A percentile compares a stretch with the other conserved stretches of the same genome.
Evolutionary conservation across 2,329 filamentous ascomycete species (phyloP).

Genomic region (Meredithiella fracta): DNA sequence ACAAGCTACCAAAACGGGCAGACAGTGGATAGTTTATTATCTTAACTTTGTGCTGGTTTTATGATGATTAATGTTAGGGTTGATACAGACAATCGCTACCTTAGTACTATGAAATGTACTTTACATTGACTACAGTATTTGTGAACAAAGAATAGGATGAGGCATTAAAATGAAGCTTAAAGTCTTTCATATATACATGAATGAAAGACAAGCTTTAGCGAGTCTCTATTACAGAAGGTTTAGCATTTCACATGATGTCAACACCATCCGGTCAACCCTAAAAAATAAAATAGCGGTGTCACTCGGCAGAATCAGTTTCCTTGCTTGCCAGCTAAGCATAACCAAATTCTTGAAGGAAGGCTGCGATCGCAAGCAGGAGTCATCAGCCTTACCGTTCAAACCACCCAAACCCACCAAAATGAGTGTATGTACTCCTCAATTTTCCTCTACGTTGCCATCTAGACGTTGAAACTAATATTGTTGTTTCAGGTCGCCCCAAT

Average conservation of each 20-base stretch:
- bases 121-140: too few species aligned
- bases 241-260: neutral
- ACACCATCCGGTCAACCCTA: slow-evolving; percentile 6
- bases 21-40: too few species aligned
- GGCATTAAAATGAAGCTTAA: too few species aligned
- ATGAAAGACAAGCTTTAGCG: too few species aligned
- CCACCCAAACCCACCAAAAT: slow-evolving; percentile 8
- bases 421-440: slow-evolving; percentile 5
- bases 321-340: neutral
- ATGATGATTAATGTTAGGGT: neutral
- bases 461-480: slow-evolving; percentile 1
- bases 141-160: too few species aligned
- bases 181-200: too few species aligned
- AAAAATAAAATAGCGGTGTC: slow-evolving; percentile 7
- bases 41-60: too few species aligned
- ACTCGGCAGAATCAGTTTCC: slow-evolving; percentile 5
- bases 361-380: slow-evolving; percentile 8
- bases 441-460: neutral
- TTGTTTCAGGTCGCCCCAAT: slow-evolving; percentile 57
- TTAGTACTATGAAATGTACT: too few species aligned
- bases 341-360: slow-evolving; percentile 10
- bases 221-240: too few species aligned
- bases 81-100: neutral
- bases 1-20: too few species aligned
- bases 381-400: slow-evolving; percentile 7